Base-by-base conservation (phyloP, 257 asterid species). In the Solanum sejunctum region DNA sequence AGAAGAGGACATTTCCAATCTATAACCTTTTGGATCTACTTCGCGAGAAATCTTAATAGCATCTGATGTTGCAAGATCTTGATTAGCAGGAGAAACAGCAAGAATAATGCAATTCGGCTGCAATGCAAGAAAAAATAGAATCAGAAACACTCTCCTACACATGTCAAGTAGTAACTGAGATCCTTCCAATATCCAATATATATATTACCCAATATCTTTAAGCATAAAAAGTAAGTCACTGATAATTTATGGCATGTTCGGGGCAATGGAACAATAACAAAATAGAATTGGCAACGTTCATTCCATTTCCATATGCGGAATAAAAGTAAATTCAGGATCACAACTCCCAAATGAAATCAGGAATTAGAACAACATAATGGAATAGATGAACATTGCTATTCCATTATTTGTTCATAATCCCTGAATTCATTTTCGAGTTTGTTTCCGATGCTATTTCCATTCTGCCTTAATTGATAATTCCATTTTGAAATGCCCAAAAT, bases 41-140 rank as follows among this genome's bases (percentile, higher is more conserved):
- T 87, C 89, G 15, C 89, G 87, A 43, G 89, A 87, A 84, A 87
- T 57, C 82, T 87, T 87, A 55, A 87, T 87, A 69, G 89, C 89
- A 69, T 87, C 89, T 3, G 89, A 87, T 21, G 87, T 87, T 61
- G 89, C 89, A 71, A 87, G 86, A 84, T 87, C 89, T 84, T 87
- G 89, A 81, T 84, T 87, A 26, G 89, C 89, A 23, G 89, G 87
- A 87, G 89, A 80, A 69, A 87, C 85, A 23, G 89, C 89, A 51
- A 87, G 85, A 87, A 87, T 87, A 52, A 87, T 87, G 83, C 85
- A 84, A 70, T 84, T 87, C 2, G 89, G 89, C 89, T 87, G 87
- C 87, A 83, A 72, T 21, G 41, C 75, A 67, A 55, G 39, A 55
- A 57, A 20, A 45, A 69, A 18, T 12, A 21, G 85, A 66, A 69